Base-by-base conservation (phyloP, 805 yeast species). In the Candida andamanensis region DNA sequence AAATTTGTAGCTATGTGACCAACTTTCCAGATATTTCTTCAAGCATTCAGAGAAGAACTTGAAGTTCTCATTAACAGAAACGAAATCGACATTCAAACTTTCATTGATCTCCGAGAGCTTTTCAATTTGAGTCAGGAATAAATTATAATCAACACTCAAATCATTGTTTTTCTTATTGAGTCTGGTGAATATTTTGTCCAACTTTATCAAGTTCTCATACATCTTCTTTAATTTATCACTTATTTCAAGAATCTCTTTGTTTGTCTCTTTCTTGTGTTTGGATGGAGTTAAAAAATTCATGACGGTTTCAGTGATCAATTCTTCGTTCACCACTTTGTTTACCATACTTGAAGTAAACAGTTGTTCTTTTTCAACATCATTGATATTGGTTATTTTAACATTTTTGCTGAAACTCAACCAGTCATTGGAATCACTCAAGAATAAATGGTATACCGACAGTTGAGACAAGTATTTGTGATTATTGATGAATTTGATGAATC, bases 221-320 rank as follows among this genome's bases (percentile, higher is more conserved):
- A 90, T 62, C 54, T 85, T 85, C 45, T 83, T 85, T 14, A 89
- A 74, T 42, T 83, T 76, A 46, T 86, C 95, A 43, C 76, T 78
- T 25, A 90, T 86, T 42, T 63, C 71, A 39, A 66, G 50, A 14
- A 66, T 66, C 23, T 66, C 72, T 44, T 82, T 92, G 30, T 80
- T 68, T 45, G 90, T 85, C 49, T 85, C 96, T 27, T 81, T 76
- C 40, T 74, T 76, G 44, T 73, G 73, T 44, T 66, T 66, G 11
- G 67, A 55, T 29, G 85, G 80, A 35, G 90, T 81, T 50, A 90
- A 85, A n/a, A 95, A 95, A 51, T 90, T 90, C 81, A 90, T 83
- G 26, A 92, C 78, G 3, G 84, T 80, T 50, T 90, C 98, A 0
- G 95, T 79, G n/a, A 90, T 70, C 10, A 85, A 78, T 30, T 92